Evolutionary conservation across 257 asterid genomes (phyloP), one percentile per base, ranked within the genome.

Genomic region (Solanum pimpinellifolium): DNA sequence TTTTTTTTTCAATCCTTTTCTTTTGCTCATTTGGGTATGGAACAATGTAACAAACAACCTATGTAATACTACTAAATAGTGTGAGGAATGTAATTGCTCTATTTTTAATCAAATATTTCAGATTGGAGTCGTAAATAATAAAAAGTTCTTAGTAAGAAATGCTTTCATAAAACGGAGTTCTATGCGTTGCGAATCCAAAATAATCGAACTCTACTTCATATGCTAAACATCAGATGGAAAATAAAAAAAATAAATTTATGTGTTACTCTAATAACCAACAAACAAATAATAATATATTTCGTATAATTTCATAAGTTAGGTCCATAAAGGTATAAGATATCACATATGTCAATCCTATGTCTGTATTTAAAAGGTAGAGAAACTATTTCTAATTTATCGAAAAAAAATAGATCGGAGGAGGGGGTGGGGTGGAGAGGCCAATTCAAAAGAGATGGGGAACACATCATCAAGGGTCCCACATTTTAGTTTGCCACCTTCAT

Each of bases 401-500:
- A 52, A 52, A 52, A 11, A 44, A 52, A 52, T 6, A 56, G 3
- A 59, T 59, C 3, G 5, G 25, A 59, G 12, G 25, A 52, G 66
- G 25, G 65, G 23, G 52, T 46, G 52, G 52, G 52, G 15, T 46
- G 46, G 44, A 21, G 39, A 31, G 42, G 44, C 6, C 18, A 47
- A 29, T 16, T 80, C 68, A 60, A 21, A 59, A 35, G 44, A 73
- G n/a, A 83, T 87, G 91, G 87, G 91, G 82, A 83, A 41, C 86
- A 88, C 86, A 89, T 90, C 92, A 89, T 86, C 89, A 33, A 8
- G 65, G 87, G 44, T 86, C 86, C 87, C 75, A 74, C 60, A 13
- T 6, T 72, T 86, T 52, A 49, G 80, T 49, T 77, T 73, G 87
- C 84, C 88, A 65, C 92, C 90, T 87, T 68, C 86, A 35, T 56